Evolutionary conservation across 2,329 filamentous ascomycete species (phyloP), one percentile per base, ranked within the genome.

Genomic region (Leptoxyphium fumago): DNA sequence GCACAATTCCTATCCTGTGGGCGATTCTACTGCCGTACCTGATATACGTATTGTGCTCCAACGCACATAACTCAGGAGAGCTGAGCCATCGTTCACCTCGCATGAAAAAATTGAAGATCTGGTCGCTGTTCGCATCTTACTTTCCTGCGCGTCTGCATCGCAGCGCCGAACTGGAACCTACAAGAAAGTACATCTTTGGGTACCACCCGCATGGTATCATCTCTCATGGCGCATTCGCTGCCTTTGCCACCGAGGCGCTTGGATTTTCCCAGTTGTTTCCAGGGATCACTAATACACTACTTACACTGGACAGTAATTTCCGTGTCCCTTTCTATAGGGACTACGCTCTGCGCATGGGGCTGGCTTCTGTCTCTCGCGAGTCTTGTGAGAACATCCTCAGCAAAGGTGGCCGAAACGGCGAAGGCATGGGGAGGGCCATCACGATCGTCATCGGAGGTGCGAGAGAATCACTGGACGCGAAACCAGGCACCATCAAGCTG

Each of bases 131-230:
- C 59, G 87, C 84, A 21, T 84, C 78, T 13, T 98, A 96, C 68
- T 98, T 93, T 59, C 91, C 91, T 3, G 85, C 87, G 40, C 76
- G 75, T 45, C 73, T 98, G 34, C 87, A 96, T 67, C 85, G 91
- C 51, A 91, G 85, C 3, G 75, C 82, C 51, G 73, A 81, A 45
- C 75, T 98, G 6, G 75, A 83, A 17, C 75, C 86, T 0, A 86
- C 82, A 1, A 74, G 87, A 49, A 94, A 94, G 64, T 98, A 96
- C 66, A 87, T 98, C 50, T 87, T 98, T 55, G 89, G 89, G 39
- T 96, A 96, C 62, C 91, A 96, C 56, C 91, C 91, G 0, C 91
- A 98, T 59, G 89, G 91, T 18, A 96, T 98, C 62, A 95, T 98
- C 57, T 91, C 84, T 5, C 86, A 95, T 55, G 91, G 89, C n/a